Base-by-base conservation (phyloP, 2,329 filamentous ascomycete genomes). In the Apiospora aurea region DNA sequence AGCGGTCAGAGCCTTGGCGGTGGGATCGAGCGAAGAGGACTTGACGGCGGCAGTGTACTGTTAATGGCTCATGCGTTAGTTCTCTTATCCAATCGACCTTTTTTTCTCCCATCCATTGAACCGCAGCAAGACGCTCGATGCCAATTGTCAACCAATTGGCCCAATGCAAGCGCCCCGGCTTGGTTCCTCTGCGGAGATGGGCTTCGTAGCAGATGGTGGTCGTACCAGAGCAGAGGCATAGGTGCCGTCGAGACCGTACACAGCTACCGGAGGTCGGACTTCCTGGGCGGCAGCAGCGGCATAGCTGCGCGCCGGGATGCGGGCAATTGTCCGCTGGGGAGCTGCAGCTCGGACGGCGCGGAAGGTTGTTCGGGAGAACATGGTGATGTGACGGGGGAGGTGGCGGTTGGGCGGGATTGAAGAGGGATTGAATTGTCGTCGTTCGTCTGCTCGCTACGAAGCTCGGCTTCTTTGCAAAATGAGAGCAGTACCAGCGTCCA, bases 191-290 rank as follows among this genome's bases (percentile, higher is more conserved):
- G 57, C 4, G n/a, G 10, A n/a, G 57, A 64, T 64, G 21, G 34
- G 13, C 24, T n/a, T n/a, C 18, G 18, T 38, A 66, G 29, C 66
- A 38, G 69, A 72, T 77, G 24, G 72, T 41, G 11, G 29, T 74
- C 94, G 84, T 96, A 99, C 96, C 92, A 99, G 90, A 87, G 96
- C 96, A 87, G 93, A 95, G 83, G 96, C 96, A 87, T 99, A 99
- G 83, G 96, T 98, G 85, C 96, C 96, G 86, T 98, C 96, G 82
- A 99, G 87, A 79, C 96, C 96, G 86, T 94, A 99, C 81, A 99
- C 90, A 80, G 95, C 90, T 82, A 98, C 88, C 78, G 96, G 96
- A 80, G 96, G 91, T 89, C 94, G 95, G 83, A 91, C 85, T 74
- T 92, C 90, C 83, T 90, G 86, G 80, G 88, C 83, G 78, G 90